Evolutionary conservation across 192 early-diverging fungal genomes (phyloP).

Genomic region (Phlyctochytrium arcticum): DNA sequence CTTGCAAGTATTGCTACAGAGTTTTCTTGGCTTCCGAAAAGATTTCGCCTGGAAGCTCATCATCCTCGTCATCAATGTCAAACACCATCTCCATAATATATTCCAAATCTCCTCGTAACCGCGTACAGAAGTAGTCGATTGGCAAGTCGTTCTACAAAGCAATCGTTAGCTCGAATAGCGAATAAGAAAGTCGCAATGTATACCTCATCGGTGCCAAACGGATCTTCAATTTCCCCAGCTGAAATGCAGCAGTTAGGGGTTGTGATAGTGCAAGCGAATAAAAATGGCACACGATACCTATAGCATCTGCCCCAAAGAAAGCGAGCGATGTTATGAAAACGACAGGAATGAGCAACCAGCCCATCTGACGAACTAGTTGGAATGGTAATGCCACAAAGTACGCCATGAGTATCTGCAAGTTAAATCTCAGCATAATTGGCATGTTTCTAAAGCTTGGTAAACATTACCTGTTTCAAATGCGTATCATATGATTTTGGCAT

Average conservation of each 20-base stretch:
- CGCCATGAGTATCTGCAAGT: constrained; percentile 44
- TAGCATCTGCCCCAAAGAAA: constrained; percentile 68
- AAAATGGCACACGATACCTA: background rate
- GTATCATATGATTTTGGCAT: constrained; percentile 78
- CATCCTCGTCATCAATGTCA: background rate
- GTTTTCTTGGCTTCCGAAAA: no score
- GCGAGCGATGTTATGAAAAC: constrained; percentile 60
- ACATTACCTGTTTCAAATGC: constrained; percentile 65
- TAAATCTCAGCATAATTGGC: background rate
- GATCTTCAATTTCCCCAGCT: constrained; percentile 23
- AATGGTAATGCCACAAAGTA: constrained; percentile 73
- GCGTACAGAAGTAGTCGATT: constrained; percentile 6
- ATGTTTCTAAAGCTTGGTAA: background rate
- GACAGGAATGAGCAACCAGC: constrained; percentile 57
- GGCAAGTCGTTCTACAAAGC: constrained; percentile 10
- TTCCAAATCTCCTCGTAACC: background rate
- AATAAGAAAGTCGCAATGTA: no score
- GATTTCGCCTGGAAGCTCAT: no score
- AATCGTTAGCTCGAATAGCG: no score
- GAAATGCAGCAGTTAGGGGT: no score
- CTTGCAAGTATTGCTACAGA: no score
- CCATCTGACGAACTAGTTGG: constrained; percentile 52
- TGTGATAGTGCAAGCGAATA: background rate
- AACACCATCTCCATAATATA: background rate
- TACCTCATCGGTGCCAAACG: constrained; percentile 28